These are phyloP conservation scores for Coccomyxa subellipsoidea DNA, from an alignment of 163 green algal species.

Conservation along the genomic window DNA sequence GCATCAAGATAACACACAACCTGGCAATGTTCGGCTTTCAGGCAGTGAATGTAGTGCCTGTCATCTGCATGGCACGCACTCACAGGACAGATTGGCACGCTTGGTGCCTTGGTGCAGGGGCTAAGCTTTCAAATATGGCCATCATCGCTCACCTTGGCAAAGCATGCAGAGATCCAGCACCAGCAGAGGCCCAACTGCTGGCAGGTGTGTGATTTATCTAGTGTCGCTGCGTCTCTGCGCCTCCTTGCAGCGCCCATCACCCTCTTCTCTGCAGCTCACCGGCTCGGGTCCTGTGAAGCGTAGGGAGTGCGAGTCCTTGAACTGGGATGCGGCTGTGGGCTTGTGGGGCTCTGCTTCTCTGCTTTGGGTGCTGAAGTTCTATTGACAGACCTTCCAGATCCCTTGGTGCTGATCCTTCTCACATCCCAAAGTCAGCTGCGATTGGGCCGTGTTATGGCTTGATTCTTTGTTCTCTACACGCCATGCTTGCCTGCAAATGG, in stretches of 20 bases:
- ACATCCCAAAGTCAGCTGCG: too few species aligned
- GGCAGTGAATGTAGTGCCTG: not conserved
- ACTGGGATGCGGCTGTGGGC: conserved; percentile 55
- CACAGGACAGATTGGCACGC: too few species aligned
- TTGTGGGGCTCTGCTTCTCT: conserved; percentile 55
- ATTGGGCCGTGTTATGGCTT: too few species aligned
- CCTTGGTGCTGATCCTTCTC: not conserved
- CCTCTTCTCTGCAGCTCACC: too few species aligned
- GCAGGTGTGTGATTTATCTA: conserved; percentile 22
- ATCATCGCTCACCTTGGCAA: conserved; percentile 15
- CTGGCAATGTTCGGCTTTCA: not conserved
- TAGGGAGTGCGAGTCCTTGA: conserved; percentile 54
- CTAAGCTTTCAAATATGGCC: conserved; percentile 32
- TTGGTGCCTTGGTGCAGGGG: conserved; percentile 18
- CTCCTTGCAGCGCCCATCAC: too few species aligned
- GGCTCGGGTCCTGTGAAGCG: not conserved
- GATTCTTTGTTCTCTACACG: too few species aligned
- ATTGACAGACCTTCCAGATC: conserved; percentile 47
- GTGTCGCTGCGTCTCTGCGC: too few species aligned
- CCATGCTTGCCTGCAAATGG: too few species aligned
- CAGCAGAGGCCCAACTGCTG: conserved; percentile 6
- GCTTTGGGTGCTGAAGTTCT: conserved; percentile 51
- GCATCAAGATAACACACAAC: not conserved
- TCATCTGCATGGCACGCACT: not conserved
- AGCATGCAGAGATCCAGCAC: conserved; percentile 9